phyloP scores from a whole-genome alignment of 2,329 filamentous ascomycete species.

The Penicillium sp. region DNA sequence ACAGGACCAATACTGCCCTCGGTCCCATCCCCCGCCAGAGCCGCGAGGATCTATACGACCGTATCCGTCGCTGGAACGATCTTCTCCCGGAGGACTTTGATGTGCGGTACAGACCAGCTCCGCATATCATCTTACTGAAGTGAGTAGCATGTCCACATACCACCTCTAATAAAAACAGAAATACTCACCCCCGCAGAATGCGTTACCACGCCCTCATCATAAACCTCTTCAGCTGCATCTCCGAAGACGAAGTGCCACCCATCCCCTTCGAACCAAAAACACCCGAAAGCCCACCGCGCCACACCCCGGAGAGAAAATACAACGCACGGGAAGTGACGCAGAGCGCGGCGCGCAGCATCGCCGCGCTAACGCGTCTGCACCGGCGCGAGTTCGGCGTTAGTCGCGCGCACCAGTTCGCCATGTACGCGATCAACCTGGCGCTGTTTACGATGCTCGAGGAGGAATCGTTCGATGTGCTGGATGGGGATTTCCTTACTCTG shows the following conservation, averaged over 20 bases:
- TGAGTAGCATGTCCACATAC: slow-evolving; percentile 9
- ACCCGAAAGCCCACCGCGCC: slow-evolving; percentile 28
- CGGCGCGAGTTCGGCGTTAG: slow-evolving; percentile 35
- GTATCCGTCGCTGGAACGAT: slow-evolving; percentile 31
- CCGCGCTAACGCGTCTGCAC: slow-evolving; percentile 29
- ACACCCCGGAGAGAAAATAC: slow-evolving; percentile 20
- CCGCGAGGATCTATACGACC: slow-evolving; percentile 31
- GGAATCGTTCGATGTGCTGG: slow-evolving; percentile 31
- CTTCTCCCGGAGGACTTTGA: slow-evolving; percentile 30
- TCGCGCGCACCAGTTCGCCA: slow-evolving; percentile 36
- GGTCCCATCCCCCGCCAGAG: slow-evolving; percentile 16
- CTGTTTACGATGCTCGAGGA: slow-evolving; percentile 35
- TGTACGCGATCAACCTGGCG: slow-evolving; percentile 40
- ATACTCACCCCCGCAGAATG: slow-evolving; percentile 26
- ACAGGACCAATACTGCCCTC: slow-evolving; percentile 2
- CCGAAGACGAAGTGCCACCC: slow-evolving; percentile 18
- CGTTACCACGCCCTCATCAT: slow-evolving; percentile 36
- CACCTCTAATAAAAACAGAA: neutral
- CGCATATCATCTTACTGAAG: slow-evolving; percentile 36
- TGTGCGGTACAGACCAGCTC: slow-evolving; percentile 25
- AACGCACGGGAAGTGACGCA: slow-evolving; percentile 23
- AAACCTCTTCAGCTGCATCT: slow-evolving; percentile 34
- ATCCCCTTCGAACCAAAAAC: slow-evolving; percentile 24
- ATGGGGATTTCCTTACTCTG: slow-evolving; percentile 35
- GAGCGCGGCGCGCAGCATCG: slow-evolving; percentile 33